Evolutionary conservation across 1,139 yeast genomes (phyloP).

Genomic region (Scheffersomyces parashehatae): DNA sequence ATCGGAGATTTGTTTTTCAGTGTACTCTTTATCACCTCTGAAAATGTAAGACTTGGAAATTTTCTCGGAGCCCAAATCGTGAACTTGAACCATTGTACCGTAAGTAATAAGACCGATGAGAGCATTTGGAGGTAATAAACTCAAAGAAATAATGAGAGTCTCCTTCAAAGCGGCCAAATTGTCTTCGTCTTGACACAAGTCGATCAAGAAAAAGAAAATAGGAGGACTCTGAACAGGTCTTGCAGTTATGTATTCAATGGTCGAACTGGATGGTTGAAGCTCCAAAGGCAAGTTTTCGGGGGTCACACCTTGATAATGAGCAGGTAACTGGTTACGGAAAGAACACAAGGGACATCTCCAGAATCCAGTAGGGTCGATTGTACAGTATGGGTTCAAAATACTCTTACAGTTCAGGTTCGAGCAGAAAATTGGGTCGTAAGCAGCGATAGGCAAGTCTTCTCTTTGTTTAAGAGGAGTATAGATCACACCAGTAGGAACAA

Average conservation of each 20-base stretch:
- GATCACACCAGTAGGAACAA: slow-evolving; percentile 91
- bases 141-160: slow-evolving; percentile 75
- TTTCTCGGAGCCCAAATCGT: slow-evolving; percentile 80
- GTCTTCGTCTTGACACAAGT: slow-evolving; percentile 92
- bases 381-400: slow-evolving; percentile 84
- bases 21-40: slow-evolving; percentile 89
- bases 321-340: slow-evolving; percentile 82
- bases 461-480: slow-evolving; percentile 88
- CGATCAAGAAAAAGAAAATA: slow-evolving; percentile 87
- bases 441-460: slow-evolving; percentile 77
- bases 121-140: slow-evolving; percentile 90
- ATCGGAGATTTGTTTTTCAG: slow-evolving; percentile 70
- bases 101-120: slow-evolving; percentile 88
- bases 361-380: slow-evolving; percentile 76
- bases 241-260: slow-evolving; percentile 86
- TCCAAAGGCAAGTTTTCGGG: slow-evolving; percentile 88
- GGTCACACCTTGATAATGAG: slow-evolving; percentile 82
- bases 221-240: slow-evolving; percentile 93
- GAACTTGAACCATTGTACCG: slow-evolving; percentile 94
- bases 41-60: slow-evolving; percentile 84
- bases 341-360: slow-evolving; percentile 94
- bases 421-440: slow-evolving; percentile 89
- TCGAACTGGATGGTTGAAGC: slow-evolving; percentile 72
- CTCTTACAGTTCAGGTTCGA: slow-evolving; percentile 79
- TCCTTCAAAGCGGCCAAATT: slow-evolving; percentile 88